These are phyloP conservation scores for Helicostylum pulchrum DNA, from an alignment of 192 early-diverging fungal species.

Conservation along the genomic window DNA sequence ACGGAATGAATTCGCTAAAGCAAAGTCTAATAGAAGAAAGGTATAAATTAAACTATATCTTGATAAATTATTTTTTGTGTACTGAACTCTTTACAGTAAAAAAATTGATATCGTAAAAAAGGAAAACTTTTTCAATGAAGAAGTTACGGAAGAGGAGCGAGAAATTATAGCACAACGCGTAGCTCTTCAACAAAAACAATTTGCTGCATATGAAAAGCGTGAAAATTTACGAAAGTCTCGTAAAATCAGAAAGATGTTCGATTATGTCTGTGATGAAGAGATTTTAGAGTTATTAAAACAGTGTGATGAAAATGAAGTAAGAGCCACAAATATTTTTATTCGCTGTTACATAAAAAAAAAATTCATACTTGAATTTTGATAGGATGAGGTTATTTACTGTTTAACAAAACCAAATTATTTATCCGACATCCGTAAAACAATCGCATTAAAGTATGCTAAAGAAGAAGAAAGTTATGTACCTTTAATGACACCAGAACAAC, in stretches of 20 bases:
- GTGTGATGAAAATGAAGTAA: conserved; percentile 73
- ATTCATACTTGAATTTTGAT: not conserved
- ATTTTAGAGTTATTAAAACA: conserved; percentile 78
- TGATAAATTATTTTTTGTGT: not conserved
- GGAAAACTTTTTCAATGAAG: conserved; percentile 80
- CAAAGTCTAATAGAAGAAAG: conserved; percentile 18
- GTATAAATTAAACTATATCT: not conserved
- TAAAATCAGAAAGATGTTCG: conserved; percentile 16
- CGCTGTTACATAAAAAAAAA: not conserved
- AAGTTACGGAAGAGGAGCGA: conserved; percentile 84
- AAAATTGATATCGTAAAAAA: conserved; percentile 73
- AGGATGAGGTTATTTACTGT: conserved; percentile 78
- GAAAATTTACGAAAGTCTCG: conserved; percentile 73
- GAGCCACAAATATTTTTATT: conserved; percentile 17
- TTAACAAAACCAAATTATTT: conserved; percentile 77
- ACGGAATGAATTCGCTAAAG: not conserved
- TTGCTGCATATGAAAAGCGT: conserved; percentile 77
- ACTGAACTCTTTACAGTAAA: conserved; percentile 45
- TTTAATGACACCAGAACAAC: conserved; percentile 75
- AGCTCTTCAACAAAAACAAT: conserved; percentile 81
- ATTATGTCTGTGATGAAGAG: conserved; percentile 44
- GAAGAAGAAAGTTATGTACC: conserved; percentile 24
- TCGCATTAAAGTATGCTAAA: conserved; percentile 53
- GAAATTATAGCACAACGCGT: conserved; percentile 85
- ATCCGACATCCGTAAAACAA: conserved; percentile 59